These are phyloP conservation scores for Scleroderma bovista DNA, from an alignment of 768 basidiomycete species.

Conservation along the genomic window DNA sequence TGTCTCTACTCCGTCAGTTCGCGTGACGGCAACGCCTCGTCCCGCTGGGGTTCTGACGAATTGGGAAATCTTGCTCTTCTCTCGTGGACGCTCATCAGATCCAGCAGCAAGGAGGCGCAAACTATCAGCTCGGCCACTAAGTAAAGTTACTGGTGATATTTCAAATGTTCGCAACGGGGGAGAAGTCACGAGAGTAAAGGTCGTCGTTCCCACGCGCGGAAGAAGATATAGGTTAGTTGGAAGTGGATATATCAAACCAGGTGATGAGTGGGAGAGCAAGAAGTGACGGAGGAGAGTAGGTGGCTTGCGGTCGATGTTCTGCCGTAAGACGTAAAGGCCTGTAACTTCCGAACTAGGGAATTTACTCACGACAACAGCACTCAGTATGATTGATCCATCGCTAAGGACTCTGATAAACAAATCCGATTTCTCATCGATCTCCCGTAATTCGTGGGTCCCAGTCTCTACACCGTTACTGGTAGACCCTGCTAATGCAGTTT, in stretches of 20 bases:
- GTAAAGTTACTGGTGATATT: slow-evolving; percentile 55
- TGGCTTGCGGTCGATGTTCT: slow-evolving; percentile 89
- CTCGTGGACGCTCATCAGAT: slow-evolving; percentile 35
- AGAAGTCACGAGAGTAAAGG: slow-evolving; percentile 57
- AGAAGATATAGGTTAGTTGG: slow-evolving; percentile 52
- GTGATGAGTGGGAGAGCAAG: slow-evolving; percentile 59
- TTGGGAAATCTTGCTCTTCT: slow-evolving; percentile 49
- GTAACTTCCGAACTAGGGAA: neutral
- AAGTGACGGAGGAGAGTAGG: slow-evolving; percentile 78
- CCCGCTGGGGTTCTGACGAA: slow-evolving; percentile 81
- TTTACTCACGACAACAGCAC: slow-evolving; percentile 61
- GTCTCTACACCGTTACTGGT: neutral
- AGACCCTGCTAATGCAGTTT: slow-evolving; percentile 35
- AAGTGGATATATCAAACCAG: slow-evolving; percentile 40
- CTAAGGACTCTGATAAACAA: slow-evolving; percentile 66
- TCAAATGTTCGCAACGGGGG: slow-evolving; percentile 60
- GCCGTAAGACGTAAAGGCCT: slow-evolving; percentile 2
- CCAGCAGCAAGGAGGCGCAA: slow-evolving; percentile 40
- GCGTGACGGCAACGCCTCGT: slow-evolving; percentile 62
- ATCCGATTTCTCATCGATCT: slow-evolving; percentile 73
- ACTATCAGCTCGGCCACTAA: slow-evolving; percentile 53
- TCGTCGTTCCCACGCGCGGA: slow-evolving; percentile 37
- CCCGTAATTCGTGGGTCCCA: slow-evolving; percentile 41
- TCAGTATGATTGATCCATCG: slow-evolving; percentile 71
- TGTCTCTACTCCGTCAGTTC: slow-evolving; percentile 55